Base-by-base conservation (phyloP, 2,329 filamentous ascomycete genomes). In the Emericellopsis atlantica region DNA sequence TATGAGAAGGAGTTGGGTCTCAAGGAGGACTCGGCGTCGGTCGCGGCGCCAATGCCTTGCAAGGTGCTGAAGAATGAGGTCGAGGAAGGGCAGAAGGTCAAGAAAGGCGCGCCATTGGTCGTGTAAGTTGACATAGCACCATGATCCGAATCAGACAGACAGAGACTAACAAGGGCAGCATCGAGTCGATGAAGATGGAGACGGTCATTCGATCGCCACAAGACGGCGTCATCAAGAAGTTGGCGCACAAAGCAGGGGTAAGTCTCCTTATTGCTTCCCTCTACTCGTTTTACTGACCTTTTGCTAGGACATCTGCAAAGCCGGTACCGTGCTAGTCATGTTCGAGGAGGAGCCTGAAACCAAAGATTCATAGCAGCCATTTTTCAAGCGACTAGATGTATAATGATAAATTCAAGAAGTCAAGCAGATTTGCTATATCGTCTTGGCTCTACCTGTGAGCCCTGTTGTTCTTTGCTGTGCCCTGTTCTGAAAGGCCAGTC, bases 1-100 rank as follows among this genome's bases (percentile, higher is more conserved):
- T 82, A 84, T 43, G 84, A 88, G 51, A 90, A 93, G 61, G 88
- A 87, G 0, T 69, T 95, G 7, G 89, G 90, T 0, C 65, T 84
- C 46, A 89, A 86, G 57, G 86, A 94, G 54, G 73, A 74, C 1
- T 71, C 79, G 6, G 89, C 90, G 44, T 92, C 83, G 40, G 87
- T 96, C 2, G 71, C 85, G 21, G 87, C 92, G 18, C 92, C 92
- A 0, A 98, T 98, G 92, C 92, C 92, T 2, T 96, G 92, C 64
- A 96, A 96, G 65, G 82, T 98, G 22, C 65, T 98, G 46, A 79
- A 86, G 48, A 92, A 95, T 37, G 85, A 95, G 59, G 87, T 95
- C 0, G 64, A 72, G 23, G 87, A 87, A 50, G 92, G 92, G 0
- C 78, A 94, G 47, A 64, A 62, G 37, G 92, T 98, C 14, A 79